Base-by-base conservation (phyloP, 192 early-diverging fungal species). In the Lobosporangium transversale region DNA sequence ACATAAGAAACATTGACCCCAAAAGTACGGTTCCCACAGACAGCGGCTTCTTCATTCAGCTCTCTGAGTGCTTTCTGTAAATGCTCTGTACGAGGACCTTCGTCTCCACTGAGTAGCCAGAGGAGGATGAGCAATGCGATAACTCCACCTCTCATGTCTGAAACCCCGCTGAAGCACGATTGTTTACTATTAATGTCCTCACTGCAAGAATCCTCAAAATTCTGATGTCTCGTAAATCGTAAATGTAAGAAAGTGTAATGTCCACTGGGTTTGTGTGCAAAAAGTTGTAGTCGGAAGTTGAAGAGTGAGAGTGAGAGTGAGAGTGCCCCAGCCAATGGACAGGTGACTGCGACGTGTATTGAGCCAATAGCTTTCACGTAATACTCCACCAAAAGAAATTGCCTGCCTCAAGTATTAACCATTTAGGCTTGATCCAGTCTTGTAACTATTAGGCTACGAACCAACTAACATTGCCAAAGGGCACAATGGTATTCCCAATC, bases 51-150 rank as follows among this genome's bases (percentile, higher is more conserved):
- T 2, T 78, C 33, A 29, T 71, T 52, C 30, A 83, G 62, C 20
- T 63, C 61, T 0, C 27, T 33, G 14, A 81, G 78, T 23, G 44
- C 23, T 42, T 79, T 71, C 6, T 79, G 66, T 14, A 80, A 62
- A 9, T 83, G 57, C 18, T 49, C 57, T 24, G 60, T 62, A 18
- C 47, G 58, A 7, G 80, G 55, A 29, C 43, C 78, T 21, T 81
- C 78, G 40, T 83, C 82, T n/a, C 76, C 63, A 51, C 79, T 84
- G 47, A 83, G 53, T 33, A 86, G 66, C 47, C 79, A 78, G 30
- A 86, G 54, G 17, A 81, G 49, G 42, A 84, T 50, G 23, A 86
- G 66, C 32, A 83, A 67, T 43, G 45, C 1, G 24, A 76, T 50
- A 36, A 76, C 24, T 51, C 64, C 63, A 14, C 33, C 65, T 43